phyloP scores from a whole-genome alignment of 306 rosid genomes.

The Pyrus betulifolia region DNA sequence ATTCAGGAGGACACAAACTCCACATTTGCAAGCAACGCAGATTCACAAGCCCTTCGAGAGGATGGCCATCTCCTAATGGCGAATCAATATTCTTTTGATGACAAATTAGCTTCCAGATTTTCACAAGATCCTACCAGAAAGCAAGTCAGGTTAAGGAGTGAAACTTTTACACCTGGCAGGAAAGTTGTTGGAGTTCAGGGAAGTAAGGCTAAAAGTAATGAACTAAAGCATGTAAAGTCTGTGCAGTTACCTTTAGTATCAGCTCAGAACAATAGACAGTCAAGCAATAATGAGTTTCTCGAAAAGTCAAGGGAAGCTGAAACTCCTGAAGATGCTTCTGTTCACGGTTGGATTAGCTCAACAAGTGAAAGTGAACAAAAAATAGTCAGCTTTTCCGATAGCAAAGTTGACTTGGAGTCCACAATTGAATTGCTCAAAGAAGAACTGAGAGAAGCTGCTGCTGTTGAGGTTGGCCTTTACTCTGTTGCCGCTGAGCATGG shows the following conservation, averaged over 20 bases:
- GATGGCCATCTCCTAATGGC: conserved; percentile 12
- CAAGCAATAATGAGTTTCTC: conserved; percentile 17
- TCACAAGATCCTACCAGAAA: conserved; percentile 29
- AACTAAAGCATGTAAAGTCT: conserved; percentile 32
- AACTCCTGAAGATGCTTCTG: conserved; percentile 16
- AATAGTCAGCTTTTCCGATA: conserved; percentile 9
- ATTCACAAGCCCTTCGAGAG: conserved; percentile 22
- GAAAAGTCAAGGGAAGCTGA: conserved; percentile 31
- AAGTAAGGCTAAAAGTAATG: conserved; percentile 23
- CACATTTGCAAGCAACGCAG: conserved; percentile 23
- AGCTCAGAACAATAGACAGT: conserved; percentile 21
- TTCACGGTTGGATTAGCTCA: conserved; percentile 12
- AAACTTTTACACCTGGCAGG: conserved; percentile 18
- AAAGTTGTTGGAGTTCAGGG: conserved; percentile 21
- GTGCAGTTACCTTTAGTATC: conserved; percentile 28
- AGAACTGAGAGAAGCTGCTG: conserved; percentile 85
- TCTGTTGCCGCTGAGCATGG: conserved; percentile 82
- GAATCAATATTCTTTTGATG: conserved; percentile 24
- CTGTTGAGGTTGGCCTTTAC: conserved; percentile 70
- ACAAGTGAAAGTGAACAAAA: conserved; percentile 16
- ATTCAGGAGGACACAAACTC: conserved; percentile 22
- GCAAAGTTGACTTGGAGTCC: conserved; percentile 34
- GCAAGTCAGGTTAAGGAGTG: conserved; percentile 24
- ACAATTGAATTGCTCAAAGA: conserved; percentile 64
- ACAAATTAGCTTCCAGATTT: conserved; percentile 21